A percentile compares a stretch with the other conserved stretches of the same genome.
These are phyloP conservation scores for Zygosaccharomyces pseudorouxii DNA, from an alignment of 805 yeast species.

Conservation along the genomic window DNA sequence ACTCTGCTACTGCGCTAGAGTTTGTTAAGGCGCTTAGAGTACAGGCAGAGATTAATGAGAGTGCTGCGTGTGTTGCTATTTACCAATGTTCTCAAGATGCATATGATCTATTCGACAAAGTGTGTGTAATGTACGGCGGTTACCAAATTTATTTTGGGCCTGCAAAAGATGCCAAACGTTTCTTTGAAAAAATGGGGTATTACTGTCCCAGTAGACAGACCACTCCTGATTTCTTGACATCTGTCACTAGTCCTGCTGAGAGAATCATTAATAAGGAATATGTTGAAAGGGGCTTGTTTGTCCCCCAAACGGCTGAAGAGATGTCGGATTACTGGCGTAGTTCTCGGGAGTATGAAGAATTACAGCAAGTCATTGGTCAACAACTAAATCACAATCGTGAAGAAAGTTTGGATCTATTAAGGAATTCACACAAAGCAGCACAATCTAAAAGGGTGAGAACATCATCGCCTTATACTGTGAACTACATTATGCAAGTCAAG, in stretches of 20 bases:
- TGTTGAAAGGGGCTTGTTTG: constrained; percentile 43
- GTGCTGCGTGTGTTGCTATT: constrained; percentile 62
- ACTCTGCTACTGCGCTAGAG: constrained; percentile 78
- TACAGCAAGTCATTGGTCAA: constrained; percentile 43
- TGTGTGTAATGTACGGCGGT: constrained; percentile 54
- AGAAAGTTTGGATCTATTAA: constrained; percentile 17
- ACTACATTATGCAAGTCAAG: constrained; percentile 50
- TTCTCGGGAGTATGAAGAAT: constrained; percentile 41
- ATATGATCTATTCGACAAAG: constrained; percentile 60
- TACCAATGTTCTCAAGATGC: constrained; percentile 67
- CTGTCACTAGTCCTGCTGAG: constrained; percentile 63
- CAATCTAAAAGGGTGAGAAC: constrained; percentile 47
- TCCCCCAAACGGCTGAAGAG: constrained; percentile 60
- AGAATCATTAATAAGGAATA: constrained; percentile 37
- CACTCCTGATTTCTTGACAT: constrained; percentile 66
- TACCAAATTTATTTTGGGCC: constrained; percentile 63
- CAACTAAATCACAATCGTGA: constrained; percentile 33
- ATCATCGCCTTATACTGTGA: constrained; percentile 48
- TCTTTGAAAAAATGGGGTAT: constrained; percentile 62
- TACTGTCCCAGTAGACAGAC: constrained; percentile 60
- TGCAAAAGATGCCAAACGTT: constrained; percentile 46
- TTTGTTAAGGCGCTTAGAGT: constrained; percentile 62
- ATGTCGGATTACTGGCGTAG: constrained; percentile 55
- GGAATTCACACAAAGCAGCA: constrained; percentile 45
- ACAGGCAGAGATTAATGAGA: constrained; percentile 48